phyloP scores from a whole-genome alignment of 352 stramenopile species.

The Phytophthora sp. region DNA sequence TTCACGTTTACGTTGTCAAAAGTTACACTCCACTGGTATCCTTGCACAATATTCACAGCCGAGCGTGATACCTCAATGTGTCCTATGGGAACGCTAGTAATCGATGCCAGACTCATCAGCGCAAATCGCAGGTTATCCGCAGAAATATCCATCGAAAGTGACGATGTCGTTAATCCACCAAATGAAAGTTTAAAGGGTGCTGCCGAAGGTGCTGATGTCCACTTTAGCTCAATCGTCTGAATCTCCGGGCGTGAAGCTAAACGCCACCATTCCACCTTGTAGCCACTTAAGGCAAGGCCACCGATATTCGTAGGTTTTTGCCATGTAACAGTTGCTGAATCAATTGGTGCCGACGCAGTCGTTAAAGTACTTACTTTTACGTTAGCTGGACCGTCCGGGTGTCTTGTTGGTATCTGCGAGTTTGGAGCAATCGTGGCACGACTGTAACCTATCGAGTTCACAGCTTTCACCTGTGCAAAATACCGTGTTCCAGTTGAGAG shows the following conservation, averaged over 20 bases:
- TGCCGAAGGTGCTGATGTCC: slow-evolving; percentile 58
- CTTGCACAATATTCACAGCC: slow-evolving; percentile 59
- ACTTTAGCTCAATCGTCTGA: slow-evolving; percentile 89
- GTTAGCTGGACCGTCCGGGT: slow-evolving; percentile 51
- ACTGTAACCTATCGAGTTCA: slow-evolving; percentile 73
- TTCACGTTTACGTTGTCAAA: slow-evolving; percentile 55
- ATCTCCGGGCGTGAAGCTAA: slow-evolving; percentile 58
- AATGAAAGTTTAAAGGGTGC: slow-evolving; percentile 81
- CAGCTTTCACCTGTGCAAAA: slow-evolving; percentile 86
- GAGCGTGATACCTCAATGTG: slow-evolving; percentile 67
- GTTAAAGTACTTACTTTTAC: slow-evolving; percentile 69
- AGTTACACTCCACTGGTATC: slow-evolving; percentile 82
- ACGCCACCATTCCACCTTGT: slow-evolving; percentile 88
- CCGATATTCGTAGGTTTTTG: slow-evolving; percentile 61
- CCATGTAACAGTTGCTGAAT: slow-evolving; percentile 72
- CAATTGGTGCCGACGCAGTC: slow-evolving; percentile 51
- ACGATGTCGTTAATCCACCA: slow-evolving; percentile 64
- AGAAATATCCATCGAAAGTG: slow-evolving; percentile 75
- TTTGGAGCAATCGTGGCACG: slow-evolving; percentile 65
- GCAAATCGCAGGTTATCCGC: slow-evolving; percentile 83
- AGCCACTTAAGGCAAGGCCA: slow-evolving; percentile 71
- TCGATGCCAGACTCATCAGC: slow-evolving; percentile 87
- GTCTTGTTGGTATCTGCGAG: slow-evolving; percentile 57
- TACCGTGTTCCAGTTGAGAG: slow-evolving; percentile 81
- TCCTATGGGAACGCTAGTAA: slow-evolving; percentile 28